These are phyloP conservation scores for Pythium oligandrum DNA, from an alignment of 352 stramenopile species.

Conservation along the genomic window DNA sequence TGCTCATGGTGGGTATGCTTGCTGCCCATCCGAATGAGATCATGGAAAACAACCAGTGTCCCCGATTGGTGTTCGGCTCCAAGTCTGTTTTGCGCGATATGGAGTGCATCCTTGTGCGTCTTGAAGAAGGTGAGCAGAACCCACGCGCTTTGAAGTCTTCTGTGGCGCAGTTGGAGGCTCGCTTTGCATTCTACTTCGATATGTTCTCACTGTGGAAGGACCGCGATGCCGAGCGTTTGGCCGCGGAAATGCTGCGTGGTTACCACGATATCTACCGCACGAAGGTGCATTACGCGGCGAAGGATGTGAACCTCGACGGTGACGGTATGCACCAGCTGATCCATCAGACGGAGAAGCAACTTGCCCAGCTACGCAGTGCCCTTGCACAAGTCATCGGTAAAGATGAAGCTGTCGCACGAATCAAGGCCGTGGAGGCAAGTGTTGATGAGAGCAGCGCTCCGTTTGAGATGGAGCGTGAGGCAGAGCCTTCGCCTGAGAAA, in stretches of 20 bases:
- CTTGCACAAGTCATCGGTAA: constrained; percentile 53
- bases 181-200: constrained; percentile 67
- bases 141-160: constrained; percentile 31
- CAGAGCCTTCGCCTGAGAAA: constrained; percentile 14
- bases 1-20: constrained; percentile 75
- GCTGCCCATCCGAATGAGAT: constrained; percentile 57
- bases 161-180: constrained; percentile 36
- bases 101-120: constrained; percentile 25
- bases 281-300: constrained; percentile 37
- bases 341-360: constrained; percentile 53
- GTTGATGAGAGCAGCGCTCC: constrained; percentile 1
- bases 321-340: constrained; percentile 54
- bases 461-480: constrained; percentile 15
- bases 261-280: constrained; percentile 49
- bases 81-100: constrained; percentile 34
- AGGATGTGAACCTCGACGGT: constrained; percentile 23
- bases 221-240: constrained; percentile 47
- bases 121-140: constrained; percentile 17
- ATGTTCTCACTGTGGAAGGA: constrained; percentile 64
- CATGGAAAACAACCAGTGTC: constrained; percentile 44
- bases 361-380: constrained; percentile 45
- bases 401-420: constrained; percentile 27
- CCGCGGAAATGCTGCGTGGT: constrained; percentile 41
- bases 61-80: constrained; percentile 39
- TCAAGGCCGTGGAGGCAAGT: constrained; percentile 11